Evolutionary conservation across 441 rosid genomes (phyloP).

Genomic region (Adansonia grandidieri): DNA sequence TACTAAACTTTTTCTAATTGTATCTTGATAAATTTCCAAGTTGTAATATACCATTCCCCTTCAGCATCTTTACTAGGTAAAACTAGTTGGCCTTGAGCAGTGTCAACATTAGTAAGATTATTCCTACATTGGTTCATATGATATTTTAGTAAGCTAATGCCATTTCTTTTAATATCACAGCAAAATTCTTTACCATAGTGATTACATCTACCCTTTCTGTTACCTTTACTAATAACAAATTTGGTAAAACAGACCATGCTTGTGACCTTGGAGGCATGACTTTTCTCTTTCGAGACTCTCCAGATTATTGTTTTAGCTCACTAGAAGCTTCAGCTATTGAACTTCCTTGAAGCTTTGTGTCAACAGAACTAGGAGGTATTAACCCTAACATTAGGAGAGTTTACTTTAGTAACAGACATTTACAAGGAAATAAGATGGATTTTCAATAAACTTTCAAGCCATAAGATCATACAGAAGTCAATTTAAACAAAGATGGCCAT

Average conservation of each 20-base stretch:
- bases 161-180: background rate
- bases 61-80: background rate
- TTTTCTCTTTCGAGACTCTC: background rate
- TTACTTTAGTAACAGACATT: too few species aligned
- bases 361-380: too few species aligned
- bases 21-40: background rate
- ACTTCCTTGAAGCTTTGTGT: too few species aligned
- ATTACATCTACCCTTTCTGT: background rate
- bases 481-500: too few species aligned
- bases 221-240: background rate
- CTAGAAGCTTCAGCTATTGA: too few species aligned
- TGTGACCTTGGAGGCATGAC: background rate
- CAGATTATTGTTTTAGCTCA: too few species aligned
- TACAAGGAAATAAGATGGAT: too few species aligned
- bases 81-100: background rate
- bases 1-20: background rate
- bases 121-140: background rate
- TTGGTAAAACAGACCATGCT: background rate
- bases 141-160: background rate
- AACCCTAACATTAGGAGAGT: too few species aligned
- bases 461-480: too few species aligned
- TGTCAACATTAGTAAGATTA: background rate
- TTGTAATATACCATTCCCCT: background rate
- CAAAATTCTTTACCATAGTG: background rate
- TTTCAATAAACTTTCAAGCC: too few species aligned